Evolutionary conservation across 805 yeast genomes (phyloP), one percentile per base, ranked within the genome.

Genomic region (Saccharomycopsis fibuligera): DNA sequence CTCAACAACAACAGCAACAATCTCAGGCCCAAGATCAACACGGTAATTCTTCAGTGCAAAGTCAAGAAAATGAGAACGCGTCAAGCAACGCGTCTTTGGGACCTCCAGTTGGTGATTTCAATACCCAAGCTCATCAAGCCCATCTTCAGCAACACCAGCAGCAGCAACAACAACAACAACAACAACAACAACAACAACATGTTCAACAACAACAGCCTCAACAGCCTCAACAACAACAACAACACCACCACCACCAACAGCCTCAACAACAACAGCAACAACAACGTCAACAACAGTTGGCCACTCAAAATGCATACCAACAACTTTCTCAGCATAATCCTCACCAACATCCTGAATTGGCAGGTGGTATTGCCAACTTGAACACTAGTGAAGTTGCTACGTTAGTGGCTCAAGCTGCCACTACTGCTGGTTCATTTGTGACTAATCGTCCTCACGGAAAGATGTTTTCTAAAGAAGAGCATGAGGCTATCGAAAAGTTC

Each of bases 401-500:
- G 24, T 23, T 51, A 12, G 44, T 51, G 10, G 51, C 51, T 5
- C 51, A 48, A 36, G 53, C 55, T 12, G 55, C 55, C 6, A 40
- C 44, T 22, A 41, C 39, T 16, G 53, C 53, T 3, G 30, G 44
- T 23, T 40, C 44, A 8, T 38, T 25, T 23, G 50, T 47, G 17
- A 19, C 47, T 25, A 40, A 35, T 9, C 25, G 44, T 8, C 53
- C 55, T 5, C 47, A 23, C n/a, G 53, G 53, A 8, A 52, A 52
- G 25, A 52, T 68, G 51, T 86, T 86, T 58, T 69, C 84, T 1
- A 66, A 63, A 22, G 85, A 79, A 44, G 98, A 90, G 64, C 73
- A 69, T 16, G 73, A 68, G 19, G 85, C 87, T 0, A 77, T 90
- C 53, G 91, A 87, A 50, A 74, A 75, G 48, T 88, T 86, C 58